Percentiles rank a stretch among this genome's conserved stretches.
phyloP scores from a whole-genome alignment of 805 yeast species.

The Tetrapisispora pingtungensis region DNA sequence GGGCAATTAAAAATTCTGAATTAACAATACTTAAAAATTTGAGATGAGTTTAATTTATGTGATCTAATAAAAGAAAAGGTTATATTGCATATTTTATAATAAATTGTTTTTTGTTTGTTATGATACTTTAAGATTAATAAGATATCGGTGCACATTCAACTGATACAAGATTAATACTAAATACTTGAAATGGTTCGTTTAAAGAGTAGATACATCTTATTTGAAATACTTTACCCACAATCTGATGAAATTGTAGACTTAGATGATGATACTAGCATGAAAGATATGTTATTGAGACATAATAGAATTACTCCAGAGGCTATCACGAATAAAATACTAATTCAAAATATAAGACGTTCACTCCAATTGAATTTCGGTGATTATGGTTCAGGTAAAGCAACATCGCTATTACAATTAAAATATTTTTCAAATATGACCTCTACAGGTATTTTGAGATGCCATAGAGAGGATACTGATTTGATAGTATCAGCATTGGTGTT shows the following conservation, averaged over 20 bases:
- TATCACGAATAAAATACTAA: slow-evolving; percentile 40
- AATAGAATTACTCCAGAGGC: slow-evolving; percentile 43
- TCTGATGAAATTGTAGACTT: slow-evolving; percentile 11
- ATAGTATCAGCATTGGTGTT: slow-evolving; percentile 60
- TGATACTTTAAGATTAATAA: no score
- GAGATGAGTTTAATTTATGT: background rate
- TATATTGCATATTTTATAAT: no score
- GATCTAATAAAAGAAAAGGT: background rate
- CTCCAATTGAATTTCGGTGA: slow-evolving; percentile 69
- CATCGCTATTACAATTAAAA: slow-evolving; percentile 52
- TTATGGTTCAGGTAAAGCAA: slow-evolving; percentile 56
- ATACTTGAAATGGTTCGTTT: slow-evolving; percentile 65
- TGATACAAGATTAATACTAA: no score
- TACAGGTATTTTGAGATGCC: slow-evolving; percentile 74
- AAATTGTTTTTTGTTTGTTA: no score
- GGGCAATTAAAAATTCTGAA: background rate
- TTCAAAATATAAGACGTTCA: slow-evolving; percentile 43
- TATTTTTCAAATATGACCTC: slow-evolving; percentile 76
- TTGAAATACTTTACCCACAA: slow-evolving; percentile 66
- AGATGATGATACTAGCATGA: slow-evolving; percentile 2
- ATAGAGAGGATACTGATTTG: slow-evolving; percentile 50
- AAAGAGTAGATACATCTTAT: slow-evolving; percentile 73
- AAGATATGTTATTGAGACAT: slow-evolving; percentile 31
- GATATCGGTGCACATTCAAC: no score
- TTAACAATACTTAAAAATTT: no score